Percentiles rank a stretch among this genome's conserved stretches.
Conservation (phyloP, 805 yeast genomes). For the Candida ortonii region DNA sequence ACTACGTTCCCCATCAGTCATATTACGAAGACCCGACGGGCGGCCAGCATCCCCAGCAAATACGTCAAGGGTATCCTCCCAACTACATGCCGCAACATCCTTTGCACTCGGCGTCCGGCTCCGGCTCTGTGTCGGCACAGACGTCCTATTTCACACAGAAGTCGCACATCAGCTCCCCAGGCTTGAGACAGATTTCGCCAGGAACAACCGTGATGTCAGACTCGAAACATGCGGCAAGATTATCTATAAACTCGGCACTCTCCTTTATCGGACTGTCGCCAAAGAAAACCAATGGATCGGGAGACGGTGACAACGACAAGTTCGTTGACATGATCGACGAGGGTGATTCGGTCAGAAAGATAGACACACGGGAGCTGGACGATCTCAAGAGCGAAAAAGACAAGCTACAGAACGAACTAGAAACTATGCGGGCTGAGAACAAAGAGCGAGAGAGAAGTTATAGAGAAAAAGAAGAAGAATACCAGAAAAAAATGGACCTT, state of each 20-base stretch:
- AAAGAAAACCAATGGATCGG: slow-evolving; percentile 11
- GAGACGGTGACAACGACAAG: slow-evolving; percentile 11
- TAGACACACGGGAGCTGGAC: too few relatives aligned
- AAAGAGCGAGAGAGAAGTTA: too few relatives aligned
- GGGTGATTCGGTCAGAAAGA: too few relatives aligned
- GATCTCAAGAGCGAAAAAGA: slow-evolving; percentile 13
- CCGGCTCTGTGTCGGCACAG: slow-evolving; percentile 4
- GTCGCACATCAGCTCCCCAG: slow-evolving; percentile 25
- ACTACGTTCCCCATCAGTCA: slow-evolving; percentile 1
- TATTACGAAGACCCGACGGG: too few relatives aligned
- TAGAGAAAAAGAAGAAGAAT: too few relatives aligned
- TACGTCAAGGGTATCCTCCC: slow-evolving; percentile 3
- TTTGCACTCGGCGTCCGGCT: slow-evolving; percentile 1
- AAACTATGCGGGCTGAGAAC: slow-evolving; percentile 12
- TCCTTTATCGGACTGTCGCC: slow-evolving; percentile 23
- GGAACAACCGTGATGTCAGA: slow-evolving; percentile 4
- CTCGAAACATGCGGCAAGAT: slow-evolving; percentile 17
- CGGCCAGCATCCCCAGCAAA: slow-evolving; percentile 2
- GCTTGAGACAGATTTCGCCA: slow-evolving; percentile 17
- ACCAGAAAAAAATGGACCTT: slow-evolving; percentile 6
- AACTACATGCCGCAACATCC: slow-evolving; percentile 5
- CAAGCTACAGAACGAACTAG: slow-evolving; percentile 10
- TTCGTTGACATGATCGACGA: slow-evolving; percentile 9
- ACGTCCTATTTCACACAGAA: slow-evolving; percentile 11
- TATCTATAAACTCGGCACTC: slow-evolving; percentile 26